phyloP scores from a whole-genome alignment of 139 green algal species.

The Dunaliella primolecta region DNA sequence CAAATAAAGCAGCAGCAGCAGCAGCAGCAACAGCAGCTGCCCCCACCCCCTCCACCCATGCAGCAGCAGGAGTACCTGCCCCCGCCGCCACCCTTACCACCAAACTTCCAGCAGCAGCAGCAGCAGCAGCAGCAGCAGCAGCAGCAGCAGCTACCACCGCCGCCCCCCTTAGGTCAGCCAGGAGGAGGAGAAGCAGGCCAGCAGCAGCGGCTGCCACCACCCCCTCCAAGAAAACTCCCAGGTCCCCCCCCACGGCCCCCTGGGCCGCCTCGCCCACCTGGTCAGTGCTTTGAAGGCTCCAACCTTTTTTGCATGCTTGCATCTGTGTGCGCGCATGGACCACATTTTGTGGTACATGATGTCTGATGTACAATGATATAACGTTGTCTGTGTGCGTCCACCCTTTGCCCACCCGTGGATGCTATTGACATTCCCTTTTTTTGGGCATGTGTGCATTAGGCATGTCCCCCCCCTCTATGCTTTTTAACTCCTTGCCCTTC shows the following conservation, averaged over 20 bases:
- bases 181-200: no score
- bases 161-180: slow-evolving; percentile 6
- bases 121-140: not conserved
- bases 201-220: slow-evolving; percentile 5
- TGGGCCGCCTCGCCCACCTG: slow-evolving; percentile 10
- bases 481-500: no score
- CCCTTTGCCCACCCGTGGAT: no score
- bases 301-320: not conserved
- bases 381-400: no score
- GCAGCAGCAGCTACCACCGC: not conserved
- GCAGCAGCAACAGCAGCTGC: not conserved
- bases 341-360: no score
- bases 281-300: no score
- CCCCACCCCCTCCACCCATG: not conserved
- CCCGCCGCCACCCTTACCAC: not conserved
- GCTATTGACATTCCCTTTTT: no score
- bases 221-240: slow-evolving; percentile 10
- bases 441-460: no score
- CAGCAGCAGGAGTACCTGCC: not conserved
- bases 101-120: not conserved
- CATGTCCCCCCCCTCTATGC: no score
- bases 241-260: slow-evolving; percentile 15
- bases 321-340: not conserved
- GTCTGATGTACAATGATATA: no score
- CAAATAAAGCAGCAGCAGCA: slow-evolving; percentile 26